phyloP scores from a whole-genome alignment of 2,329 filamentous ascomycete species.

The Septoria linicola region DNA sequence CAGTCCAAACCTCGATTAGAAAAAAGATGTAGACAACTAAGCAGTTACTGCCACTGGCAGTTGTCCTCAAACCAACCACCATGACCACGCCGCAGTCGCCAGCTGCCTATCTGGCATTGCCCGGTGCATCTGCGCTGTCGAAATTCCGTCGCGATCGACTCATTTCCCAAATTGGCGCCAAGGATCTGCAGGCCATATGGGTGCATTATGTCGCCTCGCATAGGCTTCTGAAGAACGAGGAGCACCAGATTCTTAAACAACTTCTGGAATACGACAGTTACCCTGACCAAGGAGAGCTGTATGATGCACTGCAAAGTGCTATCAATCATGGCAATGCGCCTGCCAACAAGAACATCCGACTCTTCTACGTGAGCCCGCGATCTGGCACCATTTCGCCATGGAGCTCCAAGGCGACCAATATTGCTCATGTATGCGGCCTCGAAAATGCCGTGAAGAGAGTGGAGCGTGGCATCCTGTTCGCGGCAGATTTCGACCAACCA shows the following conservation, averaged over 20 bases:
- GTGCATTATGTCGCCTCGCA: constrained; percentile 52
- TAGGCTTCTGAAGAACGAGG: constrained; percentile 42
- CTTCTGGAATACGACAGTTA: constrained; percentile 60
- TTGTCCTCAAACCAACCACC: constrained; percentile 7
- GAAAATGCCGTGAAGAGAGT: constrained; percentile 71
- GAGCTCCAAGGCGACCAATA: constrained; percentile 94
- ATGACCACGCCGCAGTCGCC: constrained; percentile 12
- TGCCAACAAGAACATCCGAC: constrained; percentile 52
- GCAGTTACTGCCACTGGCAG: constrained; percentile 22
- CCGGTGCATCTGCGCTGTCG: constrained; percentile 56
- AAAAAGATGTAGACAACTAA: constrained; percentile 9
- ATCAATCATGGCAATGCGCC: constrained; percentile 50
- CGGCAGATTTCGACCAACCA: constrained; percentile 57
- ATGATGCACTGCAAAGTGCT: constrained; percentile 48
- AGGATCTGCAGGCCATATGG: constrained; percentile 51
- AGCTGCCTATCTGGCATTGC: constrained; percentile 45
- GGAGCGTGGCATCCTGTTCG: constrained; percentile 80
- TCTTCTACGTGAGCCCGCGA: constrained; percentile 75
- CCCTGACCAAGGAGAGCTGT: constrained; percentile 49
- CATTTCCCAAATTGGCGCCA: constrained; percentile 48
- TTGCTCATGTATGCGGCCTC: constrained; percentile 87
- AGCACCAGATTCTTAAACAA: constrained; percentile 56
- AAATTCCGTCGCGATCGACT: constrained; percentile 50
- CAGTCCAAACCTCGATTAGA: background rate
- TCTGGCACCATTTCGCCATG: constrained; percentile 86